A percentile compares a stretch with the other conserved stretches of the same genome.
Evolutionary conservation across 148 eudicot genomes (phyloP).

Genomic region (Tetragonia tetragonoides): DNA sequence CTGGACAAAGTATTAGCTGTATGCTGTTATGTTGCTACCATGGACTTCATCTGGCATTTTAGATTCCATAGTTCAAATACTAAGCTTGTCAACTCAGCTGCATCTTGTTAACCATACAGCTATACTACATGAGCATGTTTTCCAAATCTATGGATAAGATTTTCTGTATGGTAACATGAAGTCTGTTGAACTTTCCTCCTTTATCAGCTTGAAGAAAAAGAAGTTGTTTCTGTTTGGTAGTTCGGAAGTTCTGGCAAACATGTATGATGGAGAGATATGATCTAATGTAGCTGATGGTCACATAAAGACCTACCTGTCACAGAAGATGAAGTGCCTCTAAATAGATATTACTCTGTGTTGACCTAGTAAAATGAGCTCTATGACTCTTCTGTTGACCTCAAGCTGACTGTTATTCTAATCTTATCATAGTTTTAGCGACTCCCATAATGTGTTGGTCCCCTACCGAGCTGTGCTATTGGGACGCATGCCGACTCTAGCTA

Average conservation of each 20-base stretch:
- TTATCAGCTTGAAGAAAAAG: background rate
- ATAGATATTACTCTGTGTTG: background rate
- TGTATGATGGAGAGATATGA: background rate
- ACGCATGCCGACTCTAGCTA: no score
- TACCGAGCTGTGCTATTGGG: no score
- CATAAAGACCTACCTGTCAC: background rate
- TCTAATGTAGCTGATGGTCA: background rate
- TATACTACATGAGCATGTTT: conserved; percentile 1
- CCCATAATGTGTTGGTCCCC: no score
- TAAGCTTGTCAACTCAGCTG: background rate
- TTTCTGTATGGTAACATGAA: background rate
- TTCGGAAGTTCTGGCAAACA: background rate
- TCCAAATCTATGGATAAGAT: background rate
- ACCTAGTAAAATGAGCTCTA: background rate
- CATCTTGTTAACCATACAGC: background rate
- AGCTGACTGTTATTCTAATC: no score
- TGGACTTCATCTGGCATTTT: background rate
- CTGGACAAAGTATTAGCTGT: background rate
- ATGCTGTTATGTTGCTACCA: background rate
- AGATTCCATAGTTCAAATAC: background rate
- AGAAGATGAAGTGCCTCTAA: background rate
- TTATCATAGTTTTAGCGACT: no score
- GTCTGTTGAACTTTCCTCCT: background rate
- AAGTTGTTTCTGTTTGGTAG: background rate
- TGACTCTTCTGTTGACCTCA: background rate